Percentiles rank a stretch among this genome's conserved stretches.
These are phyloP conservation scores for Nakaseomyces nivariensis DNA, from an alignment of 1,139 yeast species.

Conservation along the genomic window DNA sequence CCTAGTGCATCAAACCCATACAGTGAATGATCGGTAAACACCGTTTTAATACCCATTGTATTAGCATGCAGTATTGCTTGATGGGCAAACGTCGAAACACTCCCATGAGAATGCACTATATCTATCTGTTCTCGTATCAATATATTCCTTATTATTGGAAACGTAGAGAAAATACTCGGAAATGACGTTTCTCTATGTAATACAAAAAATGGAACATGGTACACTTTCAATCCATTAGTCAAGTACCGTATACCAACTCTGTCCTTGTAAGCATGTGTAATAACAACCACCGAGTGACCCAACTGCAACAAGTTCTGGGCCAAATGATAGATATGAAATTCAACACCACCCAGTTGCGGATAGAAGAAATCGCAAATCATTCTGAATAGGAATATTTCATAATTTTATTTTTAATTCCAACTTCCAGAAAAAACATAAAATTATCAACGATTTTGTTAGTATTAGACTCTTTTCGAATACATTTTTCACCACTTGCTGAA, in stretches of 20 bases:
- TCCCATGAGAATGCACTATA: conserved; percentile 92
- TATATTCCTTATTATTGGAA: conserved; percentile 78
- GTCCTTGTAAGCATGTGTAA: conserved; percentile 81
- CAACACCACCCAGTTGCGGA: conserved; percentile 98
- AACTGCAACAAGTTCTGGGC: conserved; percentile 65
- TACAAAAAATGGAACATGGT: conserved; percentile 76
- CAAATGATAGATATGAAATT: conserved; percentile 82
- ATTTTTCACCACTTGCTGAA: conserved; percentile 2
- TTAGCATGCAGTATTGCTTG: conserved; percentile 87
- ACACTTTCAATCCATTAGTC: conserved; percentile 86
- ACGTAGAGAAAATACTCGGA: conserved; percentile 82
- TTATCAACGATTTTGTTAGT: not conserved
- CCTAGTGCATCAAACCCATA: conserved; percentile 89
- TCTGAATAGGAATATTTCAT: conserved; percentile 28
- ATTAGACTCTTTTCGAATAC: no score
- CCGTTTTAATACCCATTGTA: conserved; percentile 86
- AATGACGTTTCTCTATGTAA: conserved; percentile 74
- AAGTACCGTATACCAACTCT: conserved; percentile 73
- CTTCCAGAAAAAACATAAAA: not conserved
- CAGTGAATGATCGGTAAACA: conserved; percentile 90
- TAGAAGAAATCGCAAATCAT: conserved; percentile 97
- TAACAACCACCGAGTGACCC: conserved; percentile 86
- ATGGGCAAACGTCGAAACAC: conserved; percentile 75
- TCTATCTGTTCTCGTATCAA: conserved; percentile 77
- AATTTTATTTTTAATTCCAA: not conserved